Percentiles rank a stretch among this genome's conserved stretches.
phyloP scores from a whole-genome alignment of 192 early-diverging fungal genomes.

The Coemansia sp. region DNA sequence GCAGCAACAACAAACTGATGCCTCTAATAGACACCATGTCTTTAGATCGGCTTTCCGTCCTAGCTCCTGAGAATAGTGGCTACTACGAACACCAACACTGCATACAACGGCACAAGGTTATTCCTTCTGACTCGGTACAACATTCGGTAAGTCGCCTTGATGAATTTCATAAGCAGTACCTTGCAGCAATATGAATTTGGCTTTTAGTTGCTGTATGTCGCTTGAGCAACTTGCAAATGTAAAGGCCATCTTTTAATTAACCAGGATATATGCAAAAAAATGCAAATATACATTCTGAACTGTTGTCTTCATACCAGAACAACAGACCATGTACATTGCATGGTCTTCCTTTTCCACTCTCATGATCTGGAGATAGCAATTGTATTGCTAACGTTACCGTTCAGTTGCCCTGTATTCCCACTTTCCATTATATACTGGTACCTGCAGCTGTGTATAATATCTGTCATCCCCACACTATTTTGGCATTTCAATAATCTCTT shows the following conservation, averaged over 20 bases:
- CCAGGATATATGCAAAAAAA: no score
- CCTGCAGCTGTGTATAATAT: background rate
- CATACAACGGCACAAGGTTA: constrained; percentile 52
- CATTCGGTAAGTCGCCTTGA: constrained; percentile 33
- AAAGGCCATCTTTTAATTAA: no score
- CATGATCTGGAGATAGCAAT: no score
- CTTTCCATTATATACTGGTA: background rate
- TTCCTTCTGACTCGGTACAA: constrained; percentile 44
- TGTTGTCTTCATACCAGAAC: no score
- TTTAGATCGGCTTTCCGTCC: constrained; percentile 31
- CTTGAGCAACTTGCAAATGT: no score
- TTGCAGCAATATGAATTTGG: background rate
- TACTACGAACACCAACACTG: constrained; percentile 43
- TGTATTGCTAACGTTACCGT: no score
- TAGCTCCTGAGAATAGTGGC: constrained; percentile 37
- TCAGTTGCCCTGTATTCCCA: no score
- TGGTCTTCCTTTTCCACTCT: no score
- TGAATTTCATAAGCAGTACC: background rate
- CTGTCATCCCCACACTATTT: background rate
- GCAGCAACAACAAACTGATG: constrained; percentile 7
- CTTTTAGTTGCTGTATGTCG: no score
- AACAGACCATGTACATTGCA: no score
- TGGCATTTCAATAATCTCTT: constrained; percentile 1
- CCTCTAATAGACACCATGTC: constrained; percentile 28
- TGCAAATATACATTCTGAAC: no score